Conservation (phyloP, 2,329 filamentous ascomycete genomes). For the Fusarium veterinarium region DNA sequence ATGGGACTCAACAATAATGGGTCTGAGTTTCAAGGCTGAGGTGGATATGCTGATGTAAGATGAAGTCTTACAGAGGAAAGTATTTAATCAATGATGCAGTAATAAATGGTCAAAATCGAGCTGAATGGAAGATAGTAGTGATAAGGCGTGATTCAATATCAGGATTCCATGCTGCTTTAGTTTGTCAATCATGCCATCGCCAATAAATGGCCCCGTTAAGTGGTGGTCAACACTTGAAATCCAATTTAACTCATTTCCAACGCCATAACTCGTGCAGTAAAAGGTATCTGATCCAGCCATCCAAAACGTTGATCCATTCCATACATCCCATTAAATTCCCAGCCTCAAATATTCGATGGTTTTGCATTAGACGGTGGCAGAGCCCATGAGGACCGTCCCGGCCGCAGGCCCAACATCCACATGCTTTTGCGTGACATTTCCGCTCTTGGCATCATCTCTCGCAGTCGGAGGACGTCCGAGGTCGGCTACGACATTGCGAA, state of each 20-base stretch:
- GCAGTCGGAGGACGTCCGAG: constrained; percentile 49
- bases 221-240: not conserved
- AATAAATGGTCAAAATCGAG: not conserved
- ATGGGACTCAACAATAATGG: not conserved
- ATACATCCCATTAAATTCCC: not conserved
- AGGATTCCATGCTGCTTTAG: not conserved
- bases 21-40: not conserved
- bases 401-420: constrained; percentile 45
- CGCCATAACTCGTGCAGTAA: constrained; percentile 1
- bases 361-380: constrained; percentile 30
- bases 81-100: not conserved
- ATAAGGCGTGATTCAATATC: not conserved
- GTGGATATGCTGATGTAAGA: constrained; percentile 3
- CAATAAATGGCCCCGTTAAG: not conserved
- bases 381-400: constrained; percentile 39
- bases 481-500: constrained; percentile 50
- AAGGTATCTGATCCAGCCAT: not conserved
- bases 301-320: not conserved
- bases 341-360: not conserved
- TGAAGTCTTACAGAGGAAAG: not conserved
- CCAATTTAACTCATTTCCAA: not conserved
- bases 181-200: not conserved
- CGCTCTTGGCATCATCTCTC: constrained; percentile 49
- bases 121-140: not conserved
- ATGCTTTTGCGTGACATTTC: constrained; percentile 45